Evolutionary conservation across 169 alveolate genomes (phyloP).

Genomic region (Plasmodium relictum): DNA sequence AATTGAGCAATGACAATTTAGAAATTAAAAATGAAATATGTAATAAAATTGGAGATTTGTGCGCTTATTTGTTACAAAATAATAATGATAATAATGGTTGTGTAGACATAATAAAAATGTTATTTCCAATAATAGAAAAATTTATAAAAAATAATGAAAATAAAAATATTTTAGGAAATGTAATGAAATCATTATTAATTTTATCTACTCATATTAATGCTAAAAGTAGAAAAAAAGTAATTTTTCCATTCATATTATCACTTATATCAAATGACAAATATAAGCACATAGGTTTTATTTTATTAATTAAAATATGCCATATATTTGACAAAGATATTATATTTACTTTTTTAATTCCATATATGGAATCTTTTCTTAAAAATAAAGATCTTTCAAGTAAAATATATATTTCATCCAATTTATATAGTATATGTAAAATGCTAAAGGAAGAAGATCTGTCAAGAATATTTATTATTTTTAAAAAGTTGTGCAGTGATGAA

Average conservation of each 20-base stretch:
- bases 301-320: conserved; percentile 34
- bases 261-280: conserved; percentile 18
- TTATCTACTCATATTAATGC: conserved; percentile 56
- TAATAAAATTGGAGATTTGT: conserved; percentile 56
- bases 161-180: conserved; percentile 12
- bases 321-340: conserved; percentile 51
- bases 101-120: conserved; percentile 19
- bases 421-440: conserved; percentile 56
- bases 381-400: conserved; percentile 17
- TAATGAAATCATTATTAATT: conserved; percentile 58
- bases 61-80: conserved; percentile 69
- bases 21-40: conserved; percentile 72
- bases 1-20: conserved; percentile 36
- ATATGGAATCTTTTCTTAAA: conserved; percentile 12
- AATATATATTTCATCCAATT: conserved; percentile 35
- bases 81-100: conserved; percentile 31
- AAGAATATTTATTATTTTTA: conserved; percentile 9
- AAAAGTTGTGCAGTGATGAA: conserved; percentile 40
- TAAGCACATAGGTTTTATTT: conserved; percentile 39
- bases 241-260: conserved; percentile 56
- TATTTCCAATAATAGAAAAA: conserved; percentile 52
- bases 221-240: conserved; percentile 23
- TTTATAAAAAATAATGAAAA: conserved; percentile 34
- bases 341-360: conserved; percentile 31
- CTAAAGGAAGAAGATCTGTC: conserved; percentile 26